phyloP scores from a whole-genome alignment of 1,139 yeast species.

The Lodderomyces margitis region DNA sequence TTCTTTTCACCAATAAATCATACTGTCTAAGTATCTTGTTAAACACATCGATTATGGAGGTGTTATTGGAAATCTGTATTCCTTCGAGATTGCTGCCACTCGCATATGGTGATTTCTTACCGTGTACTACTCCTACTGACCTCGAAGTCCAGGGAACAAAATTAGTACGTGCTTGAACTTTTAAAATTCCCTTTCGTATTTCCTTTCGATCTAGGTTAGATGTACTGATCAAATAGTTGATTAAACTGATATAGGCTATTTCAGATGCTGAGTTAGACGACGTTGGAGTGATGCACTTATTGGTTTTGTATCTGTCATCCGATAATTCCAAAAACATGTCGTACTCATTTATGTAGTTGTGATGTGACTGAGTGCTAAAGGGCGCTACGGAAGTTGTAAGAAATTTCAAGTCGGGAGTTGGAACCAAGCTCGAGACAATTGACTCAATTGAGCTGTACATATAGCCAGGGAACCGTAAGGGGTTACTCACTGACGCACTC shows the following conservation, averaged over 20 bases:
- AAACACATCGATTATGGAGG: constrained; percentile 66
- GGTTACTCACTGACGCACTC: constrained; percentile 80
- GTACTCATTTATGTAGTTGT: constrained; percentile 72
- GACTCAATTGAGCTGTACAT: constrained; percentile 86
- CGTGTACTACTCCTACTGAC: constrained; percentile 74
- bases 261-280: constrained; percentile 5
- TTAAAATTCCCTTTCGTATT: constrained; percentile 73
- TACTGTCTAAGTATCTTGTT: constrained; percentile 71
- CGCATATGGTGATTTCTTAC: constrained; percentile 67
- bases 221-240: constrained; percentile 73
- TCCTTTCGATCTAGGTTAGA: constrained; percentile 62
- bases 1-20: constrained; percentile 73
- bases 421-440: constrained; percentile 77
- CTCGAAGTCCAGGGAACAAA: constrained; percentile 91
- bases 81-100: constrained; percentile 52
- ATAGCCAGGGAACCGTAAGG: constrained; percentile 88
- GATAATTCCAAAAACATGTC: constrained; percentile 82
- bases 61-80: constrained; percentile 73
- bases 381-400: constrained; percentile 87
- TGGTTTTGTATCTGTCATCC: constrained; percentile 78
- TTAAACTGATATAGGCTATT: constrained; percentile 59
- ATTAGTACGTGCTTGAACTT: constrained; percentile 73
- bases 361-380: constrained; percentile 46
- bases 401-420: constrained; percentile 88
- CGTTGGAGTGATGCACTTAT: constrained; percentile 34